phyloP scores from a whole-genome alignment of 192 early-diverging fungal species.

The Coemansia sp. region DNA sequence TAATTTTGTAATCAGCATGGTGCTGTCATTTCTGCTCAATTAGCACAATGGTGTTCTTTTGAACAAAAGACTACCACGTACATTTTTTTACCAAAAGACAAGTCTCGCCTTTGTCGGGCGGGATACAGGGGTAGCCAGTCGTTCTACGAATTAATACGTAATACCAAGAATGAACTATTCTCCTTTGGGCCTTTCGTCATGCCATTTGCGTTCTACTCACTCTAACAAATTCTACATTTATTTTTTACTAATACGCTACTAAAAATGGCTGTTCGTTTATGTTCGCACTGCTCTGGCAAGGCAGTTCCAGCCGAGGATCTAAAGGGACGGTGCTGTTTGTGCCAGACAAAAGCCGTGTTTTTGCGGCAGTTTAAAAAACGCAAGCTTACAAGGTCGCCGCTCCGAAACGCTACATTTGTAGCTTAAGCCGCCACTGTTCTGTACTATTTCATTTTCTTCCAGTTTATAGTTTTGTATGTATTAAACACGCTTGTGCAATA shows the following conservation, averaged over 20 bases:
- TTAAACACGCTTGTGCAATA: too few species aligned
- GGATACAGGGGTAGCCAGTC: too few species aligned
- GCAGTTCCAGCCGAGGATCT: not conserved
- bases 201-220: too few species aligned
- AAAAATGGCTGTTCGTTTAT: not conserved
- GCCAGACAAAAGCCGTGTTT: slow-evolving; percentile 2
- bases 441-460: too few species aligned
- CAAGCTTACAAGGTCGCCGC: not conserved
- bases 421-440: too few species aligned
- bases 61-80: not conserved
- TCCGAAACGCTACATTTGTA: not conserved
- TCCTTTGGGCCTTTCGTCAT: too few species aligned
- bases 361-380: not conserved
- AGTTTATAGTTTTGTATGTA: too few species aligned
- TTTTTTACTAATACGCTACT: not conserved
- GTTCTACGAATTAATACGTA: too few species aligned
- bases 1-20: too few species aligned
- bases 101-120: too few species aligned
- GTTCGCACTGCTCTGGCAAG: not conserved
- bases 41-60: not conserved
- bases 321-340: not conserved
- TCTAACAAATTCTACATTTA: not conserved
- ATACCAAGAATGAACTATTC: too few species aligned
- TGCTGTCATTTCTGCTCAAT: not conserved
- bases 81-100: not conserved